Base-by-base conservation (phyloP, 2,329 filamentous ascomycete genomes). In the Plectosphaerella plurivora region DNA sequence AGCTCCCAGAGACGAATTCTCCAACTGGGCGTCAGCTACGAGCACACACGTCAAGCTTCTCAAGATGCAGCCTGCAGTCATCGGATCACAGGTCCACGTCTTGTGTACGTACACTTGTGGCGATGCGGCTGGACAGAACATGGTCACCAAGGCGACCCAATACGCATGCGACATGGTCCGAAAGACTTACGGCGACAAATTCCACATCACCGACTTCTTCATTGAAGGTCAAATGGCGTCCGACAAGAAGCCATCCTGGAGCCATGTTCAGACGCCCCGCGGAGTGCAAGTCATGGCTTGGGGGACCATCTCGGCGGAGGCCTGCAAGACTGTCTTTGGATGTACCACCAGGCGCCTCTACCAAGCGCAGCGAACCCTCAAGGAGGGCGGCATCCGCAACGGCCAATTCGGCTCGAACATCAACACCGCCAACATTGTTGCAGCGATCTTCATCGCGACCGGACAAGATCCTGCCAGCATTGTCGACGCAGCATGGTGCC, bases 231-330 rank as follows among this genome's bases (percentile, higher is more conserved):
- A 48, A 22, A 36, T 46, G 28, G 33, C 50, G 33, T 51, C 50
- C 15, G 50, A 51, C 33, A 51, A 51, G 50, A 51, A 51, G 20
- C 50, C 50, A 15, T 51, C 42, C 25, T 51, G 50, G 50, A 45
- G 44, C 18, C 45, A 51, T 22, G 50, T 51, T 35, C 45, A 51
- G 28, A 18, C 50, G 15, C 50, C 42, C 14, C 35, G 50, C 10
- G 50, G 50, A 16, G 42, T 51, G 15, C 42, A 51, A 20, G 44
- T 51, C 14, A n/a, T 51, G n/a, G 50, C 50, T 44, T 51, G 50
- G 50, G 50, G 50, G 10, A 51, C 50, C 10, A 22, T 51, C 35
- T 46, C 50, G 18, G 22, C 35, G 10, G 18, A 36, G 10, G 42
- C 50, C 20, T 47, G 50, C 36, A 20, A 47, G 14, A 16, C 15